A percentile compares a stretch with the other conserved stretches of the same genome.
These are phyloP conservation scores for Ceratobasidium theobromae DNA, from an alignment of 1,284 basidiomycete genomes.

Conservation along the genomic window DNA sequence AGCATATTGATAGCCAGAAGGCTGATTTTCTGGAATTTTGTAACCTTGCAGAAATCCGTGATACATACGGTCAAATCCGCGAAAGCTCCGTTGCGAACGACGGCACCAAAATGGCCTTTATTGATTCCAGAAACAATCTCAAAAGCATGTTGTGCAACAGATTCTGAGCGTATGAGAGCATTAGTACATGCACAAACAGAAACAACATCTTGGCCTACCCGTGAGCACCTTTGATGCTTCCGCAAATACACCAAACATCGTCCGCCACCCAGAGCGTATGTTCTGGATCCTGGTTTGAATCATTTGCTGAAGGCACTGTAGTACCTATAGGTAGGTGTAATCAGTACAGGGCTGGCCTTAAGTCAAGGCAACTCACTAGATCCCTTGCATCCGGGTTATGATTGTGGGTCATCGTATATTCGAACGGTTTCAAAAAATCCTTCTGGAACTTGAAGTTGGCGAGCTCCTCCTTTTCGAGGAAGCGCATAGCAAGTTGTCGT, in stretches of 20 bases:
- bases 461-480: slow-evolving; percentile 97
- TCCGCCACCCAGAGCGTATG: slow-evolving; percentile 97
- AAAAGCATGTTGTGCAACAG: slow-evolving; percentile 91
- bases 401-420: slow-evolving; percentile 97
- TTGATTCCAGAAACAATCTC: slow-evolving; percentile 94
- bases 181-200: no score
- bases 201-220: no score
- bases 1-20: slow-evolving; percentile 97
- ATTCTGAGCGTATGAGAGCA: no score
- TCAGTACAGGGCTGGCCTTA: slow-evolving; percentile 10
- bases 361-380: slow-evolving; percentile 66
- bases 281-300: slow-evolving; percentile 93
- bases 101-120: slow-evolving; percentile 85
- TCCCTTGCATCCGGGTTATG: slow-evolving; percentile 93
- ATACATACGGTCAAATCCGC: slow-evolving; percentile 96
- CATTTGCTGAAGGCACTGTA: slow-evolving; percentile 99
- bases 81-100: slow-evolving; percentile 92
- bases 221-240: slow-evolving; percentile 94
- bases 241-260: slow-evolving; percentile 98
- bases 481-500: slow-evolving; percentile 98
- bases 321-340: slow-evolving; percentile 55
- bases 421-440: slow-evolving; percentile 97
- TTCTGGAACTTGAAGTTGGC: slow-evolving; percentile 99
- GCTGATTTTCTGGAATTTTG: slow-evolving; percentile 98
- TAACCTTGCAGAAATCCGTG: slow-evolving; percentile 98